A percentile compares a stretch with the other conserved stretches of the same genome.
These are phyloP conservation scores for Phlyctochytrium bullatum DNA, from an alignment of 192 early-diverging fungal species.

Conservation along the genomic window DNA sequence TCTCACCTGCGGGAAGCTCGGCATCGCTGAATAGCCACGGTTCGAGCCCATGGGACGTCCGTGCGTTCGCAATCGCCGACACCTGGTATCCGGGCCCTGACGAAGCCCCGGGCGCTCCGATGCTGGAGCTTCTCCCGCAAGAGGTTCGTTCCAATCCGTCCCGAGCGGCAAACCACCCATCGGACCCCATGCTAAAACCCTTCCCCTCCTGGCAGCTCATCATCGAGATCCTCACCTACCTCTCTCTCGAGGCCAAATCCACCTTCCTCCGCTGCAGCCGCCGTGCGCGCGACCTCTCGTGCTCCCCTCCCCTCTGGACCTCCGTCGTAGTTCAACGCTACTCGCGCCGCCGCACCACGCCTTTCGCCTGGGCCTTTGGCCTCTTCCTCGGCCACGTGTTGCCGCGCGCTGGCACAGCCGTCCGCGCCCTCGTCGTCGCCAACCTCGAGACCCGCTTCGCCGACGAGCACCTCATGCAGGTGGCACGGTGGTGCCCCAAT, in stretches of 20 bases:
- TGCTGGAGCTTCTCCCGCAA: too few species aligned
- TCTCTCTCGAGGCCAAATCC: not conserved
- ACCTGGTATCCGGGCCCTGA: too few species aligned
- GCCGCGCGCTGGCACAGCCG: not conserved
- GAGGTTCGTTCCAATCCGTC: too few species aligned
- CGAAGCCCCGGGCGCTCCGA: too few species aligned
- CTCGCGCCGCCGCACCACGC: not conserved
- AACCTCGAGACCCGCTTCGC: constrained; percentile 4
- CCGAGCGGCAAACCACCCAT: too few species aligned
- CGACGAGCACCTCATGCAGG: constrained; percentile 22
- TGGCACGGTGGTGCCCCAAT: constrained; percentile 25
- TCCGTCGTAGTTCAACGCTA: not conserved
- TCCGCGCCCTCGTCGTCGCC: not conserved
- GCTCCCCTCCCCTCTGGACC: not conserved
- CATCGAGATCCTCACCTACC: not conserved
- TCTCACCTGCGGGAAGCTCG: too few species aligned
- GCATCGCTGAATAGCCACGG: too few species aligned
- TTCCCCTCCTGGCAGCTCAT: too few species aligned
- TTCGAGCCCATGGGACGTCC: too few species aligned
- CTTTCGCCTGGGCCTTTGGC: not conserved
- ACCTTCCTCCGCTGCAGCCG: not conserved
- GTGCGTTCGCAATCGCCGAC: too few species aligned
- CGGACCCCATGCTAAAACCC: too few species aligned
- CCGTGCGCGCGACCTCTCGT: not conserved
- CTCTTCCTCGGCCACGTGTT: not conserved